Base-by-base conservation (phyloP, 2,329 filamentous ascomycete species). In the Fusarium tanahbumbuense region DNA sequence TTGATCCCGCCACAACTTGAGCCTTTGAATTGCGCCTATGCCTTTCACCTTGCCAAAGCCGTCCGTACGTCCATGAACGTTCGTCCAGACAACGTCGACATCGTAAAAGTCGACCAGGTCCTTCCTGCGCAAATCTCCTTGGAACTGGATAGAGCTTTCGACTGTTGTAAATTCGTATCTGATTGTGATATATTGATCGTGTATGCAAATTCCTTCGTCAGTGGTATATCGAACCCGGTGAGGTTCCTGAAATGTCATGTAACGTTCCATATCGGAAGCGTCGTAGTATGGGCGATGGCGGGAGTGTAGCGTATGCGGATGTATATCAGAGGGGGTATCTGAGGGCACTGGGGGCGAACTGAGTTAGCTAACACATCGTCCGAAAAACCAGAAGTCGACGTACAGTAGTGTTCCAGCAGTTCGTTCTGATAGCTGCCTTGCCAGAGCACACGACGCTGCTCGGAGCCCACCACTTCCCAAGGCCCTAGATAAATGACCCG, bases 351-450 rank as follows among this genome's bases (percentile, higher is more conserved):
- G 32, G 60, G 64, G 32, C 11, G 32, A 27, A 22, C 30, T 34
- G 49, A 61, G 49, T 45, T 60, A 62, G 62, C 54, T 67, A 53
- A 58, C 28, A 28, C 25, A 48, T 40, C 27, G 49, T 57, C 27
- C 42, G n/a, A 44, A 49, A 37, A 52, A 50, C 28, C 30, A 10
- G 25, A 44, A 37, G 46, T 48, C 20, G 47, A 78, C 81, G 65
- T 79, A 86, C 84, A 76, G 65, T 82, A 86, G 70, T 87, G 85
- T 70, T 86, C 85, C 32, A 87, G 79, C 27, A 83, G 77, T 76
- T 86, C 85, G 73, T 83, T 82, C 70, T 83, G 81, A 71, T 86
- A 86, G 70, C 83, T 85, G 66, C 85, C 84, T 69, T 84, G 84
- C 85, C 85, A 87, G 41, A 84, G 75, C n/a, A 86, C 78, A 42